A percentile compares a stretch with the other conserved stretches of the same genome.
phyloP scores from a whole-genome alignment of 257 asterid genomes.

The Handroanthus guayacan region DNA sequence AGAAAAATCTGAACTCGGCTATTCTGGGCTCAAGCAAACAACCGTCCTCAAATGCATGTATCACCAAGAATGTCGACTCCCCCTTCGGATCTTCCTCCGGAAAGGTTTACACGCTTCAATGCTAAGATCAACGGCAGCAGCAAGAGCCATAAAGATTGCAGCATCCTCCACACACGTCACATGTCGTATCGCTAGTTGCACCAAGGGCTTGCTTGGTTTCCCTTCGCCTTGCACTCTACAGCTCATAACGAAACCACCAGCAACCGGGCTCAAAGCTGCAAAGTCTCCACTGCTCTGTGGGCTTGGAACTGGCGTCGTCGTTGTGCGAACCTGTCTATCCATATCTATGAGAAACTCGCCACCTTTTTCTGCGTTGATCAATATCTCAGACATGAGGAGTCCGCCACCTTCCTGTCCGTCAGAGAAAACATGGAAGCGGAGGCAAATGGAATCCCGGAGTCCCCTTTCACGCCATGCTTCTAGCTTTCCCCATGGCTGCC shows the following conservation, averaged over 20 bases:
- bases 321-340: conserved; percentile 63
- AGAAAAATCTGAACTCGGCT: neutral
- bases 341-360: conserved; percentile 91
- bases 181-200: conserved; percentile 88
- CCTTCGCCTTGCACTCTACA: conserved; percentile 90
- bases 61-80: conserved; percentile 80
- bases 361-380: conserved; percentile 82
- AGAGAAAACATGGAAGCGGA: conserved; percentile 81
- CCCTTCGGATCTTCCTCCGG: conserved; percentile 65
- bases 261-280: conserved; percentile 62
- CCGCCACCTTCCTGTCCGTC: conserved; percentile 79
- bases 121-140: conserved; percentile 95
- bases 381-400: conserved; percentile 74
- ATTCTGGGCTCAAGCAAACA: conserved; percentile 26
- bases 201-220: conserved; percentile 80
- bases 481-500: conserved; percentile 99
- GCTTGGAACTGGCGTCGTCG: conserved; percentile 67
- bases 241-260: conserved; percentile 90
- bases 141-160: conserved; percentile 95
- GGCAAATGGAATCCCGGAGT: conserved; percentile 68
- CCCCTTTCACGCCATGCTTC: conserved; percentile 99
- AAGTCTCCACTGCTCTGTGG: conserved; percentile 94
- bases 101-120: conserved; percentile 89
- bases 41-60: neutral
- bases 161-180: conserved; percentile 95